Percentiles rank a stretch among this genome's conserved stretches.
Conservation (phyloP, 2,329 filamentous ascomycete species). For the Pseudogymnoascus sp. region DNA sequence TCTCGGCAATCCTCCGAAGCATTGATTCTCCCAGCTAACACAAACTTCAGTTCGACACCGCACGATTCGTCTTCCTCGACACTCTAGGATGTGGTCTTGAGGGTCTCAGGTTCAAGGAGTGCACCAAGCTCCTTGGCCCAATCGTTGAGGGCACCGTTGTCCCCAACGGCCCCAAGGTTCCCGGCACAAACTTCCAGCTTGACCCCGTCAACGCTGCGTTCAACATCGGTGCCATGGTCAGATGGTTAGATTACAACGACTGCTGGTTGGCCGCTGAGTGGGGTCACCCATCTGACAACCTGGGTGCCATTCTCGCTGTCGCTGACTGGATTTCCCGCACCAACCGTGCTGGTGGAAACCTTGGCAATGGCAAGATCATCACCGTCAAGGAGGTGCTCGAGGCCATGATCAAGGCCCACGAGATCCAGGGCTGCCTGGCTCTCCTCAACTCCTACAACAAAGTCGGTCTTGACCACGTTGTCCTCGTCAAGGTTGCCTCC, state of each 20-base stretch:
- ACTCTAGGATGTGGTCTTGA: constrained; percentile 95
- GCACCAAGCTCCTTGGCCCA: constrained; percentile 88
- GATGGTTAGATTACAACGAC: constrained; percentile 99
- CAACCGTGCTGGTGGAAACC: constrained; percentile 66
- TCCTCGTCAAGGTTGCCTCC: constrained; percentile 94
- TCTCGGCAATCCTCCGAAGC: background rate
- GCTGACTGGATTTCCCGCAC: constrained; percentile 97
- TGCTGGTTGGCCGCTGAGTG: constrained; percentile 99
- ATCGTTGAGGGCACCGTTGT: constrained; percentile 85
- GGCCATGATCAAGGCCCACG: constrained; percentile 98
- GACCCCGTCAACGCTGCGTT: constrained; percentile 94
- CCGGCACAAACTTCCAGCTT: constrained; percentile 86
- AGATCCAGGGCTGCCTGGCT: constrained; percentile 95
- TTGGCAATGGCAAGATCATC: constrained; percentile 80
- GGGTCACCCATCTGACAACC: constrained; percentile 97
- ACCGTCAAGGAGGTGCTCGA: constrained; percentile 87
- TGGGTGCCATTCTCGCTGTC: constrained; percentile 92
- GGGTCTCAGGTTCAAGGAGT: constrained; percentile 91
- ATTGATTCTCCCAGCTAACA: constrained; percentile 15
- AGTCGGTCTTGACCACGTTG: constrained; percentile 94
- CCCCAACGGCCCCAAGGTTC: constrained; percentile 84
- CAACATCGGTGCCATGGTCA: constrained; percentile 98
- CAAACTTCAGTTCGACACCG: constrained; percentile 74
- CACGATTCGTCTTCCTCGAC: constrained; percentile 92
- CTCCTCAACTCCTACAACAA: constrained; percentile 99